Base-by-base conservation (phyloP, 2,329 filamentous ascomycete genomes). In the Cryphonectria parasitica region DNA sequence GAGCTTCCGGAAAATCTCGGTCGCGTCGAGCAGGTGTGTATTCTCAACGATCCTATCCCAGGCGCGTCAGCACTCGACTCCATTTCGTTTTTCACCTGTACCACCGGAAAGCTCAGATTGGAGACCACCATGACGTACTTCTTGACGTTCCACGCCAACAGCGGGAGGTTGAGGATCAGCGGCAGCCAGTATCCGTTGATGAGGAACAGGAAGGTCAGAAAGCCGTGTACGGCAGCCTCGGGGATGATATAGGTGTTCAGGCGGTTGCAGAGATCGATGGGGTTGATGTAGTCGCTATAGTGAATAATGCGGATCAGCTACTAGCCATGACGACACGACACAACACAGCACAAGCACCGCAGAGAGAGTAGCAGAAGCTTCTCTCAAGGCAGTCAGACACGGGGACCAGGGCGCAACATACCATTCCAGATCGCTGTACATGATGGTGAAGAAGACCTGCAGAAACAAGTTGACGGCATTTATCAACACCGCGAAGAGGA, bases 341-440 rank as follows among this genome's bases (percentile, higher is more conserved):
- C 43, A 2, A 45, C 17, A 45, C 43, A 10, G 11, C 45, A 49
- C 45, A 49, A n/a, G 17, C 45, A n/a, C 45, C 45, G 10, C 31
- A 31, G 10, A 13, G 65, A 58, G 41, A 34, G 41, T 22, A 36
- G 25, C 22, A 15, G 3, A 54, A 56, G 22, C 52, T 11, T 4
- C 58, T 31, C 58, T 28, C 41, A 8, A 22, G 25, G 45, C 4
- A 19, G 36, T 19, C 43, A 25, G 15, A 15, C 15, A 45, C 36
- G 54, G 56, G 60, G 65, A 11, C 45, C 4, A 22, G n/a, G n/a
- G 28, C 22, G 34, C 31, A 11, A 65, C 70, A 79, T 86, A 97
- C 95, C 96, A 99, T 92, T 99, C 96, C 79, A 99, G 85, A 88
- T 99, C 96, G 83, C 94, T 97, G 86, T 98, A 99, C 97, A 99